Percentiles rank a stretch among this genome's conserved stretches.
These are phyloP conservation scores for Fraxinus pennsylvanica DNA, from an alignment of 257 asterid genomes.

Conservation along the genomic window DNA sequence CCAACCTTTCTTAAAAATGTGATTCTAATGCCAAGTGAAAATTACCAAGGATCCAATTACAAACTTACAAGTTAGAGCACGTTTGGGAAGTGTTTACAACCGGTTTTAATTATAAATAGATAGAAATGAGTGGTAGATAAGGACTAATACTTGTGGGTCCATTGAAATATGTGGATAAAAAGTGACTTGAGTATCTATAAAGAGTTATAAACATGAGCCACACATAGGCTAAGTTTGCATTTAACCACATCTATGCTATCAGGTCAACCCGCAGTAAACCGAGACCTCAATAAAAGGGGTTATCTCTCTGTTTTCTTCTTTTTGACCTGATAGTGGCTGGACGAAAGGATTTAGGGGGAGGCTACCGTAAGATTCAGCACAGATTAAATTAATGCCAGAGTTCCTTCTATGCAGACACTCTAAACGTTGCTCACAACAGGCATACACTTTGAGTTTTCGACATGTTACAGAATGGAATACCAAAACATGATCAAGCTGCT, in stretches of 20 bases:
- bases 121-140: too few relatives aligned
- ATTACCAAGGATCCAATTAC: neutral
- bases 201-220: too few relatives aligned
- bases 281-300: neutral
- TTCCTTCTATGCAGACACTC: neutral
- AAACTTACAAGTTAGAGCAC: too few relatives aligned
- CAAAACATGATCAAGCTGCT: neutral
- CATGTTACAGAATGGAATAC: neutral
- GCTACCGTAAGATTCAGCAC: neutral
- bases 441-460: neutral
- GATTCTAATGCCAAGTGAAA: neutral
- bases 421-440: neutral
- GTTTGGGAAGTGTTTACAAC: too few relatives aligned
- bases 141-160: too few relatives aligned
- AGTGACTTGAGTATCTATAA: too few relatives aligned
- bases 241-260: neutral
- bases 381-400: neutral
- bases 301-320: neutral
- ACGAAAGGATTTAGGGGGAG: neutral
- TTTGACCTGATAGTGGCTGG: neutral
- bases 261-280: neutral
- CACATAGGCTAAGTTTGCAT: neutral
- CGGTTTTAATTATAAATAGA: too few relatives aligned
- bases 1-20: neutral
- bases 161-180: too few relatives aligned